Conservation (phyloP, 2,329 filamentous ascomycete species). For the Apiospora aurea region DNA sequence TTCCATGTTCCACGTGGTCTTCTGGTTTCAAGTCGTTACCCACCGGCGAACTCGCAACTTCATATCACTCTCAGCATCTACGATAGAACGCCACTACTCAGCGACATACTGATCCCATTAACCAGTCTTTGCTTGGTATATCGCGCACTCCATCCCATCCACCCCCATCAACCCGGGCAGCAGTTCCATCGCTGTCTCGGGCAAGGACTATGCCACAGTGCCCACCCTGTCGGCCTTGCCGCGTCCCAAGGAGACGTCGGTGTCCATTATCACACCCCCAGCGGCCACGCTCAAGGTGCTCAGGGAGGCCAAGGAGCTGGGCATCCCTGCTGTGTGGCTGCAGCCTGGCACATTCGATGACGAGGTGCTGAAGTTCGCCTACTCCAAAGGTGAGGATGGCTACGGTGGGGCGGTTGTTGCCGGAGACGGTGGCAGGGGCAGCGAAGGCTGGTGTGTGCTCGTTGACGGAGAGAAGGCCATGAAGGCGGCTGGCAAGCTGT, state of each 20-base stretch:
- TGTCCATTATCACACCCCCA: conserved; percentile 90
- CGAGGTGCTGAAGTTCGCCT: conserved; percentile 74
- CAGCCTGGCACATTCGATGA: conserved; percentile 91
- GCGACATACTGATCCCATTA: neutral
- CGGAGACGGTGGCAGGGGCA: conserved; percentile 67
- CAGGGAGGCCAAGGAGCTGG: conserved; percentile 76
- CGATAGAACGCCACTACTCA: neutral
- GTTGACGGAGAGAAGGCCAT: conserved; percentile 79
- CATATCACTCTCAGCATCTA: neutral
- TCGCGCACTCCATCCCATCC: conserved; percentile 74
- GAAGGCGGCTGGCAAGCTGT: conserved; percentile 61
- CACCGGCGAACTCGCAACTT: neutral
- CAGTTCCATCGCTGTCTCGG: conserved; percentile 66
- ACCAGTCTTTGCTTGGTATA: conserved; percentile 90
- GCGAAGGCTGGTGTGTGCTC: conserved; percentile 86
- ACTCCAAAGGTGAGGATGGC: conserved; percentile 43
- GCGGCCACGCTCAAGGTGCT: conserved; percentile 76
- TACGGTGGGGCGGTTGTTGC: conserved; percentile 75
- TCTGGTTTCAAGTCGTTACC: neutral
- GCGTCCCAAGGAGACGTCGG: conserved; percentile 71
- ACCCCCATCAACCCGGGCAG: conserved; percentile 83
- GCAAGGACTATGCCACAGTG: conserved; percentile 67
- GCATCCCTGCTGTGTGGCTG: conserved; percentile 81
- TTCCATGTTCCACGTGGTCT: neutral
- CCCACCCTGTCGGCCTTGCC: conserved; percentile 70